Base-by-base conservation (phyloP, 352 stramenopile genomes). In the Synura sp. region DNA sequence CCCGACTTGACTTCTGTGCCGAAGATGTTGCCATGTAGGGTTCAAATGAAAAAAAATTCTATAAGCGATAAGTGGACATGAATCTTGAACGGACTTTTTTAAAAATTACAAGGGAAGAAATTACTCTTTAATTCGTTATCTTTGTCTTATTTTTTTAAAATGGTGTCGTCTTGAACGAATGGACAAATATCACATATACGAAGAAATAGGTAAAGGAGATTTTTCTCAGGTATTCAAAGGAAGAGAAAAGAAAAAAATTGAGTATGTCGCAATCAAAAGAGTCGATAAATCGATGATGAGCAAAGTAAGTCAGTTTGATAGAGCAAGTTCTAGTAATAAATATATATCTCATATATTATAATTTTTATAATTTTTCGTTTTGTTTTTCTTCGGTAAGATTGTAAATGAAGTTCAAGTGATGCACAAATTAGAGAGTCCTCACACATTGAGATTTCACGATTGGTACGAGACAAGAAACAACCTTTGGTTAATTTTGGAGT, bases 391-490 rank as follows among this genome's bases (percentile, higher is more conserved):
- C 87, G 86, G 90, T 59, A 93, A 95, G 83, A 89, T 93, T 25
- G 63, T 79, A 32, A 73, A 77, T 59, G 81, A 86, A 67, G 80
- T 79, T 71, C 89, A 92, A 78, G 86, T 95, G 79, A 85, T 95
- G 78, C 89, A 94, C 83, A 90, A 90, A 60, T 84, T 95, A 3
- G 81, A 91, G 36, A 93, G 88, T 75, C 88, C 83, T 31, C 86
- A 94, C 80, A 88, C 94, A 49, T 84, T 96, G 77, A 92, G 90
- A 83, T 97, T 97, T 81, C 92, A 90, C 86, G 93, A 96, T 82
- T 97, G 92, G 92, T 97, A 97, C 86, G 92, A 97, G 84, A 96
- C 91, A 71, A 86, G 90, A 75, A 95, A 97, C 84, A 93, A 96
- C 86, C 93, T 97, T 42, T 97, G 91, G 91, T 85, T 97, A 78